Percentiles rank a stretch among this genome's conserved stretches.
These are phyloP conservation scores for Castanopsis chinensis DNA, from an alignment of 306 rosid genomes.

Conservation along the genomic window DNA sequence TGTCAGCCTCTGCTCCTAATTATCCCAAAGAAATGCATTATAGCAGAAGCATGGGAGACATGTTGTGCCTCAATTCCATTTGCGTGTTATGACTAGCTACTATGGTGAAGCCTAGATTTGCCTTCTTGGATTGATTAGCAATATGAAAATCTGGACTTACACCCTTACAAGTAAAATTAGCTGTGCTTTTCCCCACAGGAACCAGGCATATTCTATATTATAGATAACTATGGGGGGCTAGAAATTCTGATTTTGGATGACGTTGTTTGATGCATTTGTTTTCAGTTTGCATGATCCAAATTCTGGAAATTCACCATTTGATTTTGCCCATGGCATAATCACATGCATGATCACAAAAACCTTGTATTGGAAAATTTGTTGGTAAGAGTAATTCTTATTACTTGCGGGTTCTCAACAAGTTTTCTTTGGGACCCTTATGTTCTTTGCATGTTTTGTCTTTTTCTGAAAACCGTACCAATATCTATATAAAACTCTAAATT, in stretches of 20 bases:
- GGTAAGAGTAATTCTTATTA: background rate
- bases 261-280: background rate
- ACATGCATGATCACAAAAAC: background rate
- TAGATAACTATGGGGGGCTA: background rate
- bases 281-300: background rate
- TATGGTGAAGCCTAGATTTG: background rate
- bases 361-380: background rate
- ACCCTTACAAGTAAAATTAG: background rate
- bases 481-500: constrained; percentile 8
- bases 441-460: background rate
- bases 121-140: too few species aligned
- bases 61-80: constrained; percentile 1
- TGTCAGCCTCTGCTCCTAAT: constrained; percentile 4
- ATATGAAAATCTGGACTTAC: background rate
- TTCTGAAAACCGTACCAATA: background rate
- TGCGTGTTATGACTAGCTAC: background rate
- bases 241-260: background rate
- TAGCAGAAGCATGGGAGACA: background rate
- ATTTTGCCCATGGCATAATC: background rate
- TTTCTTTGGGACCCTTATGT: background rate
- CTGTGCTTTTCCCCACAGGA: background rate
- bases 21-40: background rate
- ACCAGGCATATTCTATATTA: background rate
- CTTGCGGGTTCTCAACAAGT: background rate
- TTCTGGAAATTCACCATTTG: background rate